These are phyloP conservation scores for Umbellularia californica DNA, from an alignment of 164 flowering plant species.

Conservation along the genomic window DNA sequence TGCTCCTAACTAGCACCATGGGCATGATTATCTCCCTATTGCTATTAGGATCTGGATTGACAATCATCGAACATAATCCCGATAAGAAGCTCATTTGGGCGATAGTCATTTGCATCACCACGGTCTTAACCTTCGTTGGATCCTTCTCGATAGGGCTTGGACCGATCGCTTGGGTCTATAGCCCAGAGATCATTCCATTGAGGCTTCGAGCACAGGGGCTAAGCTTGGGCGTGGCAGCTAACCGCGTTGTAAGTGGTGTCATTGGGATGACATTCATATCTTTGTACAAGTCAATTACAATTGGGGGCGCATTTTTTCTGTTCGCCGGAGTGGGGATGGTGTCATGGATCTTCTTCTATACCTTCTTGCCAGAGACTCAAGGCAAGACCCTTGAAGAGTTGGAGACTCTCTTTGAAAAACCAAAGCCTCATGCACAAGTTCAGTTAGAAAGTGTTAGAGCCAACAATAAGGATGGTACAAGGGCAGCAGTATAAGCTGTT, in stretches of 20 bases:
- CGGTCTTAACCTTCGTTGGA: conserved; percentile 39
- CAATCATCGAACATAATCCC: conserved; percentile 15
- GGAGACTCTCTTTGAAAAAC: conserved; percentile 2
- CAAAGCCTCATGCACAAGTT: background rate
- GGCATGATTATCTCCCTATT: conserved; percentile 26
- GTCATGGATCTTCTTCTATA: conserved; percentile 3
- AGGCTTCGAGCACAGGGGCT: conserved; percentile 11
- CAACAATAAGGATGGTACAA: too few relatives aligned
- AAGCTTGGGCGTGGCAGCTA: conserved; percentile 1
- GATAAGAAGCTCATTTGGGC: conserved; percentile 45
- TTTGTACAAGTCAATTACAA: background rate
- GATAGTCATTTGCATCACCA: conserved; percentile 28
- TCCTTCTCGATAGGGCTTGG: conserved; percentile 65
- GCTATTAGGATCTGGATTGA: conserved; percentile 16
- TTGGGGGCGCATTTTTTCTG: conserved; percentile 7
- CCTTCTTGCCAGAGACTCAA: conserved; percentile 7
- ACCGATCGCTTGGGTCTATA: conserved; percentile 26
- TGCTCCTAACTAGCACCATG: conserved; percentile 22
- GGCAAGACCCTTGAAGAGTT: conserved; percentile 10
- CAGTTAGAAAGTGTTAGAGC: too few relatives aligned
- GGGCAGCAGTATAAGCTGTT: too few relatives aligned
- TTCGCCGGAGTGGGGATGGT: conserved; percentile 3
- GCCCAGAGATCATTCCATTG: conserved; percentile 7
- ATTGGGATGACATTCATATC: conserved; percentile 9
- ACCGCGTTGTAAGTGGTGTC: conserved; percentile 8